Conservation (phyloP, 2,329 filamentous ascomycete genomes). For the Cadophora luteo-olivacea region DNA sequence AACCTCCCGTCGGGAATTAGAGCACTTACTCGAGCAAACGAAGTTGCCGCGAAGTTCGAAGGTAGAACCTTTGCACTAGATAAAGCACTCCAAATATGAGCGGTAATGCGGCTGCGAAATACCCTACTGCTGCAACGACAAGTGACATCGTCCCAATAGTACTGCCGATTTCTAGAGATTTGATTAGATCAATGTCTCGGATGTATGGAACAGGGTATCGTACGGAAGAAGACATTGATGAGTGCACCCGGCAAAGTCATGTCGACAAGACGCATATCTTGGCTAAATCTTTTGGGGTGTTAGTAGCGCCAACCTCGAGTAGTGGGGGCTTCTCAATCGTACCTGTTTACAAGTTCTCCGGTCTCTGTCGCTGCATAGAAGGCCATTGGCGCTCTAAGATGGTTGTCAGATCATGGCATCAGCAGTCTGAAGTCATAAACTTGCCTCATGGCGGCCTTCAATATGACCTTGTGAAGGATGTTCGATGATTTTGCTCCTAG, state of each 20-base stretch:
- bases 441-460: conserved; percentile 13
- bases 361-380: conserved; percentile 18
- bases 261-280: conserved; percentile 23
- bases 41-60: conserved; percentile 55
- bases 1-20: neutral
- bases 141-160: conserved; percentile 5
- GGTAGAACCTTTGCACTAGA: conserved; percentile 48
- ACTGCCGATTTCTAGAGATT: neutral
- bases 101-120: neutral
- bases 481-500: conserved; percentile 8
- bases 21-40: conserved; percentile 49
- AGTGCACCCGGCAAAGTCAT: neutral
- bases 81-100: neutral
- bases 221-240: conserved; percentile 11
- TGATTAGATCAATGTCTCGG: neutral
- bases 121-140: conserved; percentile 6
- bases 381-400: conserved; percentile 9
- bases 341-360: conserved; percentile 14
- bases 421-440: neutral
- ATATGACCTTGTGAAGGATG: neutral
- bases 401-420: neutral
- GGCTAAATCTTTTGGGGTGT: conserved; percentile 14
- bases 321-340: neutral
- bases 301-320: neutral
- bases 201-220: neutral